phyloP scores from a whole-genome alignment of 2,329 filamentous ascomycete species.

The Dendryphion nanum region DNA sequence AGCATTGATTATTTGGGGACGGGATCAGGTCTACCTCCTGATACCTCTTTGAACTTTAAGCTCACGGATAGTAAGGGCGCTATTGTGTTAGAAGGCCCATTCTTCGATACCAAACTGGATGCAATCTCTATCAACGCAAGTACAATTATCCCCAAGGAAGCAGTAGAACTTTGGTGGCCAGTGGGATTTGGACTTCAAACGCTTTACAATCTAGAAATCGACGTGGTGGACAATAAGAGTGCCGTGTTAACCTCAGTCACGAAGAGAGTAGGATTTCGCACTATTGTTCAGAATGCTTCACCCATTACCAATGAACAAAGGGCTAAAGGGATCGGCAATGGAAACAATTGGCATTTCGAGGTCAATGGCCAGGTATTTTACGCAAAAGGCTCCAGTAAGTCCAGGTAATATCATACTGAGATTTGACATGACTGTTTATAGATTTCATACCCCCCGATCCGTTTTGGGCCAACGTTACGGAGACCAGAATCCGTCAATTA shows the following conservation, averaged over 20 bases:
- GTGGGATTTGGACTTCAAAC: conserved; percentile 56
- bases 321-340: conserved; percentile 54
- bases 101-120: conserved; percentile 43
- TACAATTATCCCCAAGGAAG: conserved; percentile 42
- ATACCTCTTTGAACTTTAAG: conserved; percentile 47
- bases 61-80: conserved; percentile 46
- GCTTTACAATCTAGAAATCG: conserved; percentile 57
- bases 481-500: conserved; percentile 50
- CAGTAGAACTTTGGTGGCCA: conserved; percentile 62
- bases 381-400: conserved; percentile 56
- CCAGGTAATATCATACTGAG: background rate
- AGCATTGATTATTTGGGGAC: conserved; percentile 54
- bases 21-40: conserved; percentile 44
- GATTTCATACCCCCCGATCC: conserved; percentile 62
- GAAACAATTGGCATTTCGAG: conserved; percentile 64
- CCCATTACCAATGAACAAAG: conserved; percentile 56
- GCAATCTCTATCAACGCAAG: conserved; percentile 50
- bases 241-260: conserved; percentile 43
- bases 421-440: background rate
- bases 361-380: conserved; percentile 65
- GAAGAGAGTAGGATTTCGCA: conserved; percentile 60
- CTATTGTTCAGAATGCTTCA: conserved; percentile 59
- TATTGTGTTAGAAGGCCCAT: conserved; percentile 36
- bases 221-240: conserved; percentile 39
- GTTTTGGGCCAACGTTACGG: conserved; percentile 62